Percentiles rank a stretch among this genome's conserved stretches.
These are phyloP conservation scores for Paecilomyces formosus DNA, from an alignment of 2,329 filamentous ascomycete species.

Conservation along the genomic window DNA sequence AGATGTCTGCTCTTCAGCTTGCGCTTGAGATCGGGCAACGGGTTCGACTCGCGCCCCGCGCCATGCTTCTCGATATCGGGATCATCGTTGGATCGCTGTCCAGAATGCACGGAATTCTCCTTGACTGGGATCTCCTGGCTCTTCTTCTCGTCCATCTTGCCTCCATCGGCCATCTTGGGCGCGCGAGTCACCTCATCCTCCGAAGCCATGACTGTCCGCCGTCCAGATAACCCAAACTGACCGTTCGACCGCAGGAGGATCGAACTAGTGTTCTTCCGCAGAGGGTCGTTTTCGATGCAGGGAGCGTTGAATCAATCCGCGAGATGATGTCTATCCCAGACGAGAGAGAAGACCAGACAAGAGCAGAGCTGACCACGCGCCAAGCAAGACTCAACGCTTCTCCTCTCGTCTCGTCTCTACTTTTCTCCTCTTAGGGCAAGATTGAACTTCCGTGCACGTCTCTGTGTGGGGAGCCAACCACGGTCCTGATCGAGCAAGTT, in stretches of 20 bases:
- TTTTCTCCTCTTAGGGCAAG: background rate
- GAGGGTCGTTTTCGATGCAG: background rate
- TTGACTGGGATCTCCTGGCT: background rate
- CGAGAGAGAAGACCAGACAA: background rate
- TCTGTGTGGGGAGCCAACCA: background rate
- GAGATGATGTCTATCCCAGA: background rate
- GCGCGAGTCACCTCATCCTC: background rate
- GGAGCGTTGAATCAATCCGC: background rate
- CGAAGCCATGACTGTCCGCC: background rate
- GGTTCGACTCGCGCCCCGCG: slow-evolving; percentile 46
- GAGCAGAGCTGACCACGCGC: background rate
- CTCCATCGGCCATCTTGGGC: background rate
- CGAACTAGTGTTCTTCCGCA: background rate
- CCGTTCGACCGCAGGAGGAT: background rate
- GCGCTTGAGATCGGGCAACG: slow-evolving; percentile 58
- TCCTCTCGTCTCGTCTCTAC: background rate
- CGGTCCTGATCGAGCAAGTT: background rate
- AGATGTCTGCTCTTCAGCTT: slow-evolving; percentile 80
- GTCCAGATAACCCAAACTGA: background rate
- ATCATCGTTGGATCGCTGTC: slow-evolving; percentile 6
- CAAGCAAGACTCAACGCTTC: background rate
- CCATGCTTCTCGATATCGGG: slow-evolving; percentile 29
- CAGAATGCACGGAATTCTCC: background rate
- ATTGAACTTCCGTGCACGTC: background rate
- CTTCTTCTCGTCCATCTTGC: background rate